phyloP scores from a whole-genome alignment of 225 moss, liverwort and hornwort species.

The Bryoerythrophyllum caledonicum region DNA sequence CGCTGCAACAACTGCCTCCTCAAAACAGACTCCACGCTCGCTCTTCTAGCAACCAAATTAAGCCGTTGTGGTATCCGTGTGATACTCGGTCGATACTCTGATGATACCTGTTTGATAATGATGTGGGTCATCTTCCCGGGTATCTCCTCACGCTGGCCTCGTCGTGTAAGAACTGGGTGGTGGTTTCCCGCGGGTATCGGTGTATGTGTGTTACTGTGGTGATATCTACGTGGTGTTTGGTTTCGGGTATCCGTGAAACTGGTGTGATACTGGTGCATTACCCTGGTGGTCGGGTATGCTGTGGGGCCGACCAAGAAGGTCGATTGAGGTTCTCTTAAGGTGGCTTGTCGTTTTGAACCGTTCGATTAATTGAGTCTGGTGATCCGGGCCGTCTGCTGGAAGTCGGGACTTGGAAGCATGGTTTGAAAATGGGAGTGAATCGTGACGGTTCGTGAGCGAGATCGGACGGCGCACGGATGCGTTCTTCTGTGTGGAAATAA shows the following conservation, averaged over 20 bases:
- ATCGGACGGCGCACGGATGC: conserved; percentile 2
- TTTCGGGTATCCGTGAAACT: too few species aligned
- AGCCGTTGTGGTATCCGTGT: neutral
- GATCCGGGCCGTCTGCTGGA: conserved; percentile 14
- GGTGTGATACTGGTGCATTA: neutral
- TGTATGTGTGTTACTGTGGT: too few species aligned
- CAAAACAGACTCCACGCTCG: neutral
- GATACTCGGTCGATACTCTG: neutral
- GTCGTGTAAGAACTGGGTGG: neutral
- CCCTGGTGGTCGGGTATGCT: too few species aligned
- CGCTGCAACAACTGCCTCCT: neutral
- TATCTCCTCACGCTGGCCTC: too few species aligned
- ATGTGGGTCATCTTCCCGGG: neutral
- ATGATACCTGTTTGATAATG: neutral
- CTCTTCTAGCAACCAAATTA: neutral
- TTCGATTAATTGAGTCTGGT: neutral
- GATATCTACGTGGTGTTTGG: neutral
- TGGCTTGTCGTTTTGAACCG: neutral
- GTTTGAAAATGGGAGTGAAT: neutral
- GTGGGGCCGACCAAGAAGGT: neutral
- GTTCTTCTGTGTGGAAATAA: neutral
- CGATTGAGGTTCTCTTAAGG: neutral
- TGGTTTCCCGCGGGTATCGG: too few species aligned
- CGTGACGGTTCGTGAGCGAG: neutral
- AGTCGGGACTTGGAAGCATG: neutral